Conservation (phyloP, 2,329 filamentous ascomycete species). For the Botrytis tulipae region DNA sequence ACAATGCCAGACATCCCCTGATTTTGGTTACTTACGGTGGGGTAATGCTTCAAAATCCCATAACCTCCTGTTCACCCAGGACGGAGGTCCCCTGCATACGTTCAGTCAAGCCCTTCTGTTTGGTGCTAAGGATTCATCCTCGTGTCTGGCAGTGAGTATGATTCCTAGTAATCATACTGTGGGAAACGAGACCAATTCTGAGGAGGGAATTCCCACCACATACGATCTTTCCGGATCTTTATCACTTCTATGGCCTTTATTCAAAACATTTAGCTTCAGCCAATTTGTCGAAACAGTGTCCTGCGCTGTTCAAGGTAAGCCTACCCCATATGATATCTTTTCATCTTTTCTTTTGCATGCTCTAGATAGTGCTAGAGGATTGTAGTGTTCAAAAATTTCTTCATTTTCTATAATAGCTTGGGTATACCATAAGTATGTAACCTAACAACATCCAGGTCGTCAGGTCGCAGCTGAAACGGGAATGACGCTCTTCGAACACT, state of each 20-base stretch:
- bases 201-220: conserved; percentile 19
- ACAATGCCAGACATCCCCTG: conserved; percentile 82
- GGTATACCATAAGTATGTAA: conserved; percentile 9
- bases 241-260: conserved; percentile 71
- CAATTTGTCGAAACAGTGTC: conserved; percentile 88
- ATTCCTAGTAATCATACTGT: conserved; percentile 50
- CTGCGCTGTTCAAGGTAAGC: conserved; percentile 75
- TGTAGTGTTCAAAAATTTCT: background rate
- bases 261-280: conserved; percentile 66
- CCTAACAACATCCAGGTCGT: conserved; percentile 41
- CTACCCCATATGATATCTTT: background rate
- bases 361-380: background rate
- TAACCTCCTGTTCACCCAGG: conserved; percentile 66
- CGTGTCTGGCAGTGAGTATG: conserved; percentile 77
- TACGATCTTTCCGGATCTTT: conserved; percentile 62
- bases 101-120: conserved; percentile 71
- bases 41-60: conserved; percentile 63
- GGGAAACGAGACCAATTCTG: conserved; percentile 15
- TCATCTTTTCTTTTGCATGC: background rate
- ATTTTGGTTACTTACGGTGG: conserved; percentile 69
- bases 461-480: conserved; percentile 80
- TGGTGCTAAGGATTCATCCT: conserved; percentile 69
- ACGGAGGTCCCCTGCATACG: conserved; percentile 68
- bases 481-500: conserved; percentile 96
- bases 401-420: background rate